phyloP scores from a whole-genome alignment of 495 filamentous ascomycete species.

The Evernia prunastri region DNA sequence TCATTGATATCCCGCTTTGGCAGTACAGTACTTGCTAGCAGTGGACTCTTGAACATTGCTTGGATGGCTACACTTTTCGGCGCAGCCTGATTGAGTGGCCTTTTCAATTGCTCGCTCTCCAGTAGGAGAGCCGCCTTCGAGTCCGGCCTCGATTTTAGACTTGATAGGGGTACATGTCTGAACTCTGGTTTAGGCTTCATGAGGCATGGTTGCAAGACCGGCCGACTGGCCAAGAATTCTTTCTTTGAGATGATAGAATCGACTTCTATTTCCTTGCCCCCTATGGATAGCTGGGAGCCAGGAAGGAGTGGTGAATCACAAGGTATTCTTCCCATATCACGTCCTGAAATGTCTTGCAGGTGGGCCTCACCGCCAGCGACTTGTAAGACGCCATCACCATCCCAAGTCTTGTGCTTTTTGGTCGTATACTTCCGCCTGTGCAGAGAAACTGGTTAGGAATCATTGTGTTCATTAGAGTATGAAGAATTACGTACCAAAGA shows the following conservation, averaged over 20 bases:
- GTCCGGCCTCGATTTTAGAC: conserved; percentile 9
- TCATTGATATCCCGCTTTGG: conserved; percentile 36
- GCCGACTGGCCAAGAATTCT: conserved; percentile 56
- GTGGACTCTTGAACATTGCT: conserved; percentile 47
- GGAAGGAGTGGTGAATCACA: conserved; percentile 50
- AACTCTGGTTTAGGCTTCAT: conserved; percentile 21
- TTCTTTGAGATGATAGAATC: conserved; percentile 57
- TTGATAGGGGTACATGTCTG: conserved; percentile 4
- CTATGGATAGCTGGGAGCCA: conserved; percentile 57
- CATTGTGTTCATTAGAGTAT: background rate
- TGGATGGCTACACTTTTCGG: conserved; percentile 28
- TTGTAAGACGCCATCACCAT: conserved; percentile 69
- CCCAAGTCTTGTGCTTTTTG: conserved; percentile 85
- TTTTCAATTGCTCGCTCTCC: conserved; percentile 22
- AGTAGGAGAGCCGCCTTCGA: conserved; percentile 11
- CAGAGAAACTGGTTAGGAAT: background rate
- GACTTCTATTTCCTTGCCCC: conserved; percentile 70
- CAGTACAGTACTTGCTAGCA: conserved; percentile 50
- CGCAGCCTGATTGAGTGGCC: conserved; percentile 23
- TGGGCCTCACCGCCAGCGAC: conserved; percentile 51
- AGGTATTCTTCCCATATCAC: conserved; percentile 57
- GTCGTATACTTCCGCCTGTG: conserved; percentile 64
- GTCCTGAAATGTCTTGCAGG: conserved; percentile 59
- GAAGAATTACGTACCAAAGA: conserved; percentile 46
- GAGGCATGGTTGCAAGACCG: conserved; percentile 37